phyloP scores from a whole-genome alignment of 257 asterid species.

The Solanum lignicaule region DNA sequence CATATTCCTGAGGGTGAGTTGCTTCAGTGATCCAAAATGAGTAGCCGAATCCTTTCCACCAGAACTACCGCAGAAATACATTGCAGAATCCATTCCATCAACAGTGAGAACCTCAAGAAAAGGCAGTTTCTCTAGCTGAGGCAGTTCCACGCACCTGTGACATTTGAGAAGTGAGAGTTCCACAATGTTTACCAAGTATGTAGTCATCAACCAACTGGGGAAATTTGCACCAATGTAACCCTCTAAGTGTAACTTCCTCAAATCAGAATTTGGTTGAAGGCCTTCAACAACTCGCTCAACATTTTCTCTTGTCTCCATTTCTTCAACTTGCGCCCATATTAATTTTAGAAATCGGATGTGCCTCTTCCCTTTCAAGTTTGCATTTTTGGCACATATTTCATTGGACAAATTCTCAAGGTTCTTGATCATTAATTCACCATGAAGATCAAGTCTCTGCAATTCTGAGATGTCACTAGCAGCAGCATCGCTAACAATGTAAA shows the following conservation, averaged over 20 bases:
- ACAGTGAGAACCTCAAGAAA: neutral
- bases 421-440: slow-evolving; percentile 1
- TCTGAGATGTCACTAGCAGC: neutral
- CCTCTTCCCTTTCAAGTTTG: neutral
- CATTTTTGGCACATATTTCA: neutral
- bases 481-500: neutral
- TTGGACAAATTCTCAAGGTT: neutral
- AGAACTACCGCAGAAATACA: neutral
- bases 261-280: neutral
- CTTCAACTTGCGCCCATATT: neutral
- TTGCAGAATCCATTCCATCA: slow-evolving; percentile 6
- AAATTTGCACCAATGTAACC: slow-evolving; percentile 7
- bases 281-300: neutral
- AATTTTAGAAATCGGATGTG: neutral
- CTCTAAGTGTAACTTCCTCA: neutral
- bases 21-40: neutral
- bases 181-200: neutral
- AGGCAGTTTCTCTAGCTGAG: slow-evolving; percentile 1
- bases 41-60: neutral
- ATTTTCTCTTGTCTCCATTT: neutral
- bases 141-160: slow-evolving; percentile 3
- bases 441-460: slow-evolving; percentile 1
- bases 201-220: neutral
- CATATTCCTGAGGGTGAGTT: slow-evolving; percentile 1
- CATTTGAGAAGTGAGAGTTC: slow-evolving; percentile 1